These are phyloP conservation scores for Diplodia seriata DNA, from an alignment of 2,329 filamentous ascomycete genomes.

Conservation along the genomic window DNA sequence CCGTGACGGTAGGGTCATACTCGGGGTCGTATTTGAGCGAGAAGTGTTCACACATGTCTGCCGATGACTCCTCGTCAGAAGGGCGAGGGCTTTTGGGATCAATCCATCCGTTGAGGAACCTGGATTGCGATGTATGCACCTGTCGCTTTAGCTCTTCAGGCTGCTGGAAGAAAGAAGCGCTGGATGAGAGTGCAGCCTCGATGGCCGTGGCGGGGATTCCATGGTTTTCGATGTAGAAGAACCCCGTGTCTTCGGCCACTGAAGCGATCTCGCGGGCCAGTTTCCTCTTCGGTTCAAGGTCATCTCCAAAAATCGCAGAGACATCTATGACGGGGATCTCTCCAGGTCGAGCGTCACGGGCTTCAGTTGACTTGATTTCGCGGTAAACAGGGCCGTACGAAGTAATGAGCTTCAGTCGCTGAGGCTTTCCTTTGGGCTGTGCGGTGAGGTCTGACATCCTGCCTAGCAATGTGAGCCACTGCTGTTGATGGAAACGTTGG, in stretches of 20 bases:
- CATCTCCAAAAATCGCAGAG: constrained; percentile 43
- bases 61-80: constrained; percentile 41
- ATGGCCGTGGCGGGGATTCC: constrained; percentile 51
- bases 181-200: constrained; percentile 39
- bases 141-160: constrained; percentile 46
- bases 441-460: constrained; percentile 1
- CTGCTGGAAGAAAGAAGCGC: constrained; percentile 45
- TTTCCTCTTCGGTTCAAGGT: constrained; percentile 50
- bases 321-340: constrained; percentile 47
- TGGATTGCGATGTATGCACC: constrained; percentile 49
- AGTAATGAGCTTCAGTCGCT: constrained; percentile 18
- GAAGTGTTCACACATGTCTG: constrained; percentile 44
- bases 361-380: constrained; percentile 14
- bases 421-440: neutral
- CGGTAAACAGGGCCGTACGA: constrained; percentile 13
- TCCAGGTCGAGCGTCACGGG: constrained; percentile 40
- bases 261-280: constrained; percentile 42
- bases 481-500: neutral
- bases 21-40: constrained; percentile 60
- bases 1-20: constrained; percentile 50
- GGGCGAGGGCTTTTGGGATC: constrained; percentile 48
- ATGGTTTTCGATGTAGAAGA: constrained; percentile 36
- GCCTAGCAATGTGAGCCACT: neutral
- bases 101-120: constrained; percentile 52
- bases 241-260: constrained; percentile 34